These are phyloP conservation scores for Thermoascus crustaceus DNA, from an alignment of 2,329 filamentous ascomycete genomes.

Conservation along the genomic window DNA sequence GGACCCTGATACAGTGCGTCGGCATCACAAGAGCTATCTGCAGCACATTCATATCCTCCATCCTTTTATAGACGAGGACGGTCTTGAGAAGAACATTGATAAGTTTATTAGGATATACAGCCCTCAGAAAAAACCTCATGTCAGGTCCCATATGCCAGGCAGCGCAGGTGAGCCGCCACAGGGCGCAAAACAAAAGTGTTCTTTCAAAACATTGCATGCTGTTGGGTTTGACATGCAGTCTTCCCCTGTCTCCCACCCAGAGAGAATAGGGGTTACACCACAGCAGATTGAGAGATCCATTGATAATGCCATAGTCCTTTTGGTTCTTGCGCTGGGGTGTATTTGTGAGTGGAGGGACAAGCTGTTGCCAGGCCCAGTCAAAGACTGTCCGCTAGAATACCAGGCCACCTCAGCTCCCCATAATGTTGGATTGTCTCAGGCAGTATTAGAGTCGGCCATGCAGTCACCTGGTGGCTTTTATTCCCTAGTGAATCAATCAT, in stretches of 20 bases:
- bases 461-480: conserved; percentile 16
- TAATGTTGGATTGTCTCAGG: conserved; percentile 20
- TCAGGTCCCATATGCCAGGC: conserved; percentile 4
- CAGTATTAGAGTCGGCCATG: conserved; percentile 17
- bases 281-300: conserved; percentile 51
- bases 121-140: conserved; percentile 14
- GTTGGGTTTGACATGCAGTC: conserved; percentile 17
- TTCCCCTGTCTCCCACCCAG: conserved; percentile 8
- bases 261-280: conserved; percentile 6
- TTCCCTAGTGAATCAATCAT: conserved; percentile 13
- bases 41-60: conserved; percentile 55
- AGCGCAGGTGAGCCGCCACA: conserved; percentile 19
- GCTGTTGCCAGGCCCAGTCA: conserved; percentile 49
- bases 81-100: conserved; percentile 46
- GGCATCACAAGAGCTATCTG: conserved; percentile 49
- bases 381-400: conserved; percentile 25
- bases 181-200: conserved; percentile 32
- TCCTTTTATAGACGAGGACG: conserved; percentile 52
- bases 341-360: conserved; percentile 53
- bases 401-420: conserved; percentile 15
- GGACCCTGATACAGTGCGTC: conserved; percentile 42
- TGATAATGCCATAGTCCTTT: conserved; percentile 70
- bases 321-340: conserved; percentile 78
- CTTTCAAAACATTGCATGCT: conserved; percentile 22
- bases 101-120: conserved; percentile 45